These are phyloP conservation scores for Melanomma pulvis-pyrius DNA, from an alignment of 495 filamentous ascomycete genomes.

Conservation along the genomic window DNA sequence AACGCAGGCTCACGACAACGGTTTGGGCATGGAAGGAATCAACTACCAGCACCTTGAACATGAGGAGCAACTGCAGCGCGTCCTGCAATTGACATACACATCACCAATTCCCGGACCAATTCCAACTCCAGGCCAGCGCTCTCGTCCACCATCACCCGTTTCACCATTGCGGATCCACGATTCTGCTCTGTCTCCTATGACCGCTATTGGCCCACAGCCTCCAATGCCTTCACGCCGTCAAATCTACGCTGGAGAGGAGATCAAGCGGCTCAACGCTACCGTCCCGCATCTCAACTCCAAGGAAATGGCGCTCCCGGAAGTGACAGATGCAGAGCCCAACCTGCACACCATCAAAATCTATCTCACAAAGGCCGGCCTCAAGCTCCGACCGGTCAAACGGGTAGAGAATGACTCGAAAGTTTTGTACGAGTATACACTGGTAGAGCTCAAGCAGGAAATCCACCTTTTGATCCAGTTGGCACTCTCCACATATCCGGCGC, in stretches of 20 bases:
- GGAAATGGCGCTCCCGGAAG: background rate
- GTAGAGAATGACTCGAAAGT: background rate
- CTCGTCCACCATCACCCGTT: slow-evolving; percentile 5
- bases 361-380: slow-evolving; percentile 2
- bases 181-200: background rate
- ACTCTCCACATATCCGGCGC: background rate
- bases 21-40: background rate
- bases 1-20: background rate
- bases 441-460: background rate
- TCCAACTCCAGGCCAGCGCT: background rate
- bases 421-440: background rate
- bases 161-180: background rate
- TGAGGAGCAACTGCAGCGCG: background rate
- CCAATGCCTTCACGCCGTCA: background rate
- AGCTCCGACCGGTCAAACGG: background rate
- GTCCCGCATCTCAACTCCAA: background rate
- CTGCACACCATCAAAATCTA: slow-evolving; percentile 4
- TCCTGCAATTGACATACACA: background rate
- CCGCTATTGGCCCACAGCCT: background rate
- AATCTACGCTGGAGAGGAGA: background rate
- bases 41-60: background rate
- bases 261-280: background rate
- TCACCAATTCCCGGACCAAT: too few species aligned
- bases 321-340: background rate
- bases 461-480: background rate